Evolutionary conservation across 2,329 filamentous ascomycete species (phyloP), one percentile per base, ranked within the genome.

Genomic region (Pseudogymnoascus sp.): DNA sequence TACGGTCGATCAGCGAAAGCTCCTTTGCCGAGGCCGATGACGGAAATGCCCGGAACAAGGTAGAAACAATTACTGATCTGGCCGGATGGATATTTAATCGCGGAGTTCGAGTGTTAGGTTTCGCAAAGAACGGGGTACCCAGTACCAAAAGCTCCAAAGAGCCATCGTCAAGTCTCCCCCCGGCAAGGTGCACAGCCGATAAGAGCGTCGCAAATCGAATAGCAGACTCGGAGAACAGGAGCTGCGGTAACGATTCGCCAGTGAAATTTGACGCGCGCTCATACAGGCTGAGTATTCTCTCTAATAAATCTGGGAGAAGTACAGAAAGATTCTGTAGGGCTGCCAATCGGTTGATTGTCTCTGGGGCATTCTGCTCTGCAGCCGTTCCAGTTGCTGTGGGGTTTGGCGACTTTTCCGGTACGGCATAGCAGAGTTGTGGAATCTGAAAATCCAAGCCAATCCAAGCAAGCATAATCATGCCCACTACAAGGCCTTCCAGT

Each of bases 401-500:
- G 37, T 63, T 67, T 25, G 67, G 50, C n/a, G 67, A 66, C 62
- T 73, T 74, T 22, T 73, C 70, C 8, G 69, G 64, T 8, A 68
- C 65, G 25, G 64, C 60, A 63, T 70, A 72, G 58, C 83, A 82
- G 14, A 87, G 73, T 8, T 76, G 72, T 2, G 84, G 84, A n/a
- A 94, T 81, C 68, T 87, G 82, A 68, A 97, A 97, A 69, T 94
- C 89, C 68, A 93, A 79, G 3, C 87, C 88, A 35, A 87, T 83
- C 89, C 91, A 96, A 30, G 86, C 89, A 64, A 96, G 84, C 68
- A 97, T 82, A 39, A 97, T 71, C 66, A 97, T 80, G 69, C 88
- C 91, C 25, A 96, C 80, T 54, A 94, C 77, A 63, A 96, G 90
- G 28, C 92, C 85, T 71, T 99, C 95, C 18, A 99, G 79, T 1